Evolutionary conservation across 306 rosid species (phyloP), one percentile per base, ranked within the genome.

Genomic region (Vigna unguiculata): DNA sequence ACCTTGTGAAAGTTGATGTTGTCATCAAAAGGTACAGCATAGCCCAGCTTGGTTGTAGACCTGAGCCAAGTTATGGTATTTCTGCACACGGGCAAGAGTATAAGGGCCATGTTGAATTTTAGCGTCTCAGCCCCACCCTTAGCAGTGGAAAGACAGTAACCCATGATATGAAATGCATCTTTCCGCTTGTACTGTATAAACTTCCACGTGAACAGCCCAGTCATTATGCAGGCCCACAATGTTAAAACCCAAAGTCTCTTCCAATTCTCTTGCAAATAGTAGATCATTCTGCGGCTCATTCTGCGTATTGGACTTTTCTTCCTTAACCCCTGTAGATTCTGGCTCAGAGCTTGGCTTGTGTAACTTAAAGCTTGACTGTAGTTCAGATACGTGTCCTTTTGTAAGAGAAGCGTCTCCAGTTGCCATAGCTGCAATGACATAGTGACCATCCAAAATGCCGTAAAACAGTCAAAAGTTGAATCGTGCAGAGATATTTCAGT

Each of bases 1-100:
- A 96, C 99, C 99, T 96, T 96, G 62, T 96, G 99, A 83, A 96
- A 91, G 87, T 96, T 96, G 85, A 96, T 96, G 83, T 93, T 96
- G 91, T 96, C 99, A 82, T 96, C 98, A 75, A 96, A 96, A 53
- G 98, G 99, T 47, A 96, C 74, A 81, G 83, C 47, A 75, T 61
- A 69, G 9, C 88, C 87, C 58, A 93, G 77, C 87, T 78, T 85
- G 64, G 99, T 85, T 60, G 99, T 93, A 72, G 91, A 86, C 85
- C 99, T 85, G 63, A 96, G 92, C 97, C 97, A 86, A 66, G 99
- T 96, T 84, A 96, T 92, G 85, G 88, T 86, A 84, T 96, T 96
- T 85, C 99, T 88, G 70, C 99, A 96, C 0, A 96, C 99, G 5
- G 99, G 99, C 3, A 96, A 81, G 63, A 96, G 90, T 65, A 92